phyloP scores from a whole-genome alignment of 805 yeast species.

The Metschnikowia borealis region DNA sequence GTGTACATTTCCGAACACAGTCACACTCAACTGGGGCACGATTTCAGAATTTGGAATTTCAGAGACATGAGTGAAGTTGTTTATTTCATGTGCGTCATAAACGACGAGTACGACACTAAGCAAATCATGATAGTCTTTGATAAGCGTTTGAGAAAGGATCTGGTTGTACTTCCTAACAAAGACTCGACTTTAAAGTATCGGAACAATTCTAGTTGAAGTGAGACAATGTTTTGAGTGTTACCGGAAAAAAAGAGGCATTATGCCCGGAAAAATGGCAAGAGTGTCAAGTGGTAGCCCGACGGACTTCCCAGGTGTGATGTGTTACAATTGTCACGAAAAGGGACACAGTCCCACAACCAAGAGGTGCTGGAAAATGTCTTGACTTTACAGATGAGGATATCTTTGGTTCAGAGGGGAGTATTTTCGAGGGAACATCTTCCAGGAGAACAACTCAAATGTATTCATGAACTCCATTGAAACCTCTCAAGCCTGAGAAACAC shows the following conservation, averaged over 20 bases:
- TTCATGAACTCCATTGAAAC: conserved; percentile 15
- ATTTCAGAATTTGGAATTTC: background rate
- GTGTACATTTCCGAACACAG: background rate
- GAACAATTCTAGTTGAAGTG: too few relatives aligned
- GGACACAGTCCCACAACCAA: conserved; percentile 27
- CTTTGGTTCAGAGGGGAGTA: background rate
- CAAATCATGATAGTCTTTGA: background rate
- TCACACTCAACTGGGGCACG: background rate
- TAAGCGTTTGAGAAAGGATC: background rate
- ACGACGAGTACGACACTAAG: background rate
- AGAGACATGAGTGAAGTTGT: background rate
- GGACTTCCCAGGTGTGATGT: too few relatives aligned
- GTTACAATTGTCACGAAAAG: too few relatives aligned
- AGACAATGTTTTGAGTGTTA: too few relatives aligned
- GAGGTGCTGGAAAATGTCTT: conserved; percentile 1
- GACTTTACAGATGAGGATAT: background rate
- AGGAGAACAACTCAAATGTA: conserved; percentile 29
- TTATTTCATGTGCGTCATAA: background rate
- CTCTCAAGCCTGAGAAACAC: background rate
- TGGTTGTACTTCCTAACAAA: too few relatives aligned
- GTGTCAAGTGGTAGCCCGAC: too few relatives aligned
- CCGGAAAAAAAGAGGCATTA: too few relatives aligned
- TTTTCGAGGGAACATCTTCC: too few relatives aligned
- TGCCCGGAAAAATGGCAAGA: too few relatives aligned
- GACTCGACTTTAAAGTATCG: too few relatives aligned